A percentile compares a stretch with the other conserved stretches of the same genome.
phyloP scores from a whole-genome alignment of 2,329 filamentous ascomycete species.

The Xylaria arbuscula region DNA sequence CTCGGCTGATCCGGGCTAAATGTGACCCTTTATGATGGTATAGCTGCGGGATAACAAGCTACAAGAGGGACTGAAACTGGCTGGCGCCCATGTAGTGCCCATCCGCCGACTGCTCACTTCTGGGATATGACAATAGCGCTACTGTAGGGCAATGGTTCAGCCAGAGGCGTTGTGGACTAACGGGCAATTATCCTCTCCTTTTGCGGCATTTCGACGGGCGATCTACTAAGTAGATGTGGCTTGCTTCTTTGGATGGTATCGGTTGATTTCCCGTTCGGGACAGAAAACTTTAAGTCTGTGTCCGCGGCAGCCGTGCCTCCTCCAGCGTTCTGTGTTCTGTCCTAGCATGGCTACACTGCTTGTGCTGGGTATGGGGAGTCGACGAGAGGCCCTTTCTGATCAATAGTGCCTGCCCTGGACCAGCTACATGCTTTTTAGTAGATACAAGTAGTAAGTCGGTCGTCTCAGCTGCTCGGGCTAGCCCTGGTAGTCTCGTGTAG shows the following conservation, averaged over 20 bases:
- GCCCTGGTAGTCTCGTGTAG: constrained; percentile 2
- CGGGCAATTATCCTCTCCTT: neutral
- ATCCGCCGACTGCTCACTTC: neutral
- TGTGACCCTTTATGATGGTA: constrained; percentile 25
- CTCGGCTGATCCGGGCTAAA: constrained; percentile 35
- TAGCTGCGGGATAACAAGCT: neutral
- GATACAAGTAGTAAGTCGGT: neutral
- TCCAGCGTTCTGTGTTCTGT: neutral
- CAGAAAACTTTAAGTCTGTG: constrained; percentile 7
- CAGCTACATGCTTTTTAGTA: neutral
- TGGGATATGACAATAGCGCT: constrained; percentile 2
- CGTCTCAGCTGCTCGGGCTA: constrained; percentile 27
- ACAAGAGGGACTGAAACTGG: neutral
- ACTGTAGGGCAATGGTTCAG: constrained; percentile 14
- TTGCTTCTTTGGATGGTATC: neutral
- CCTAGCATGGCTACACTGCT: neutral
- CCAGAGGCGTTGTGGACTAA: constrained; percentile 14
- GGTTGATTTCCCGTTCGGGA: constrained; percentile 25
- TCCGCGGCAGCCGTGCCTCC: constrained; percentile 24
- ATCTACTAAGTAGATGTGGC: constrained; percentile 13
- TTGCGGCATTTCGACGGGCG: constrained; percentile 26
- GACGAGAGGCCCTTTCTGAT: constrained; percentile 12
- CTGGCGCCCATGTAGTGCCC: constrained; percentile 4
- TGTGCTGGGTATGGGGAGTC: neutral
- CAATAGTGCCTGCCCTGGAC: constrained; percentile 1